Evolutionary conservation across 768 basidiomycete genomes (phyloP).

Genomic region (Pleurotus platypus): DNA sequence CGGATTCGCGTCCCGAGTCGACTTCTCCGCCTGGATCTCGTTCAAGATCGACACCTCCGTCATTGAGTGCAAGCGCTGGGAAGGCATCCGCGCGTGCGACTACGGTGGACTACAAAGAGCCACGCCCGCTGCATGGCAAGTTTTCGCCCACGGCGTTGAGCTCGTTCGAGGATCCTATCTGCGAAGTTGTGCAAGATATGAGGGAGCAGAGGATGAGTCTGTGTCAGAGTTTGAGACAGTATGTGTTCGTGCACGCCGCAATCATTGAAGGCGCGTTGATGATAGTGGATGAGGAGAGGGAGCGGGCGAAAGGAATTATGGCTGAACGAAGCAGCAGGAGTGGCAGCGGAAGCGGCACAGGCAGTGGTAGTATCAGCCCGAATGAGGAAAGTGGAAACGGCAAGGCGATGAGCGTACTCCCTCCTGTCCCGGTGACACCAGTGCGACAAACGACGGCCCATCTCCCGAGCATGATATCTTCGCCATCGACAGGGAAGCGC

Average conservation of each 20-base stretch:
- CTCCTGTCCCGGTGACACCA: constrained; percentile 2
- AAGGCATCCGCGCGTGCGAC: constrained; percentile 17
- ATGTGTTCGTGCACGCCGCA: constrained; percentile 88
- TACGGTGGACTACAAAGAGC: constrained; percentile 55
- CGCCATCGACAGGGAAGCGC: constrained; percentile 53
- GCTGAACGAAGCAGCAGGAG: constrained; percentile 15
- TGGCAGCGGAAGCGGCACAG: constrained; percentile 8
- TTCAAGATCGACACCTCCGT: constrained; percentile 7
- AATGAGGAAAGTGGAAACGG: neutral
- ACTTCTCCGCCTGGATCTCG: constrained; percentile 5
- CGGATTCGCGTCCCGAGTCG: constrained; percentile 4
- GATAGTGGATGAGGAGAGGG: constrained; percentile 71
- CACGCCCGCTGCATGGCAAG: constrained; percentile 53
- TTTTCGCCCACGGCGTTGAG: constrained; percentile 58
- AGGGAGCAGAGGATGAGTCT: constrained; percentile 95
- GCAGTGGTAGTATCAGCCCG: constrained; percentile 8
- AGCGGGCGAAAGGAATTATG: constrained; percentile 18
- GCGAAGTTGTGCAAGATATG: constrained; percentile 86
- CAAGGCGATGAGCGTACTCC: constrained; percentile 4
- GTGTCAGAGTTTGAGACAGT: constrained; percentile 92
- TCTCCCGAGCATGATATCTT: constrained; percentile 12
- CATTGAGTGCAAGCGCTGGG: neutral
- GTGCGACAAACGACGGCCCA: neutral
- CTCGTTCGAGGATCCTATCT: constrained; percentile 72
- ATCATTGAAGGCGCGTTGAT: constrained; percentile 77